Percentiles rank a stretch among this genome's conserved stretches.
Evolutionary conservation across 2,329 filamentous ascomycete genomes (phyloP).

Genomic region (Aspergillus hiratsukae): DNA sequence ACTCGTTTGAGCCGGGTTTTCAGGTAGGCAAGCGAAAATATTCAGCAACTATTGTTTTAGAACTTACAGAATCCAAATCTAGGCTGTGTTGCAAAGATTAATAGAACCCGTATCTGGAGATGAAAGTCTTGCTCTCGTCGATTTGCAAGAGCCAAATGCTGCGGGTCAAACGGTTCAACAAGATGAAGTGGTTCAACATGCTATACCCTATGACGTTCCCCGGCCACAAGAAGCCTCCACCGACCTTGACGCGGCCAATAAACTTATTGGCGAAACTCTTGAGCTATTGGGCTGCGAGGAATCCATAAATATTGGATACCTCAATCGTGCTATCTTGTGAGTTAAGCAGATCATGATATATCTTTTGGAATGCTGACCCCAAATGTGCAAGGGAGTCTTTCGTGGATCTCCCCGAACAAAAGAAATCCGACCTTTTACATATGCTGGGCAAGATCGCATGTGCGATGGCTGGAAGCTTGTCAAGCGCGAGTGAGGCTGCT

Average conservation of each 20-base stretch:
- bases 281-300: conserved; percentile 32
- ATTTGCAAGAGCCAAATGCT: conserved; percentile 6
- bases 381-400: conserved; percentile 39
- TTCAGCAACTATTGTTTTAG: background rate
- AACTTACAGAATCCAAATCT: conserved; percentile 12
- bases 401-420: conserved; percentile 43
- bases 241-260: conserved; percentile 20
- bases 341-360: conserved; percentile 21
- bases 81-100: conserved; percentile 21
- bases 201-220: conserved; percentile 35
- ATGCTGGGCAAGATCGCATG: conserved; percentile 57
- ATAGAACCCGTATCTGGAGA: background rate
- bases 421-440: conserved; percentile 52
- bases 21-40: conserved; percentile 22
- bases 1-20: conserved; percentile 25
- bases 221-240: conserved; percentile 33
- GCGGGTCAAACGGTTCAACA: conserved; percentile 7
- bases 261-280: conserved; percentile 32
- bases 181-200: conserved; percentile 20
- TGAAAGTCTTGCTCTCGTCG: background rate
- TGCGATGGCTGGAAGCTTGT: conserved; percentile 48
- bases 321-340: conserved; percentile 48
- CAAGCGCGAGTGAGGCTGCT: conserved; percentile 21
- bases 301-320: conserved; percentile 31
- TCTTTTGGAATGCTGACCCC: conserved; percentile 4